Evolutionary conservation across 2,329 filamentous ascomycete genomes (phyloP).

Genomic region (Xylariaceae sp.): DNA sequence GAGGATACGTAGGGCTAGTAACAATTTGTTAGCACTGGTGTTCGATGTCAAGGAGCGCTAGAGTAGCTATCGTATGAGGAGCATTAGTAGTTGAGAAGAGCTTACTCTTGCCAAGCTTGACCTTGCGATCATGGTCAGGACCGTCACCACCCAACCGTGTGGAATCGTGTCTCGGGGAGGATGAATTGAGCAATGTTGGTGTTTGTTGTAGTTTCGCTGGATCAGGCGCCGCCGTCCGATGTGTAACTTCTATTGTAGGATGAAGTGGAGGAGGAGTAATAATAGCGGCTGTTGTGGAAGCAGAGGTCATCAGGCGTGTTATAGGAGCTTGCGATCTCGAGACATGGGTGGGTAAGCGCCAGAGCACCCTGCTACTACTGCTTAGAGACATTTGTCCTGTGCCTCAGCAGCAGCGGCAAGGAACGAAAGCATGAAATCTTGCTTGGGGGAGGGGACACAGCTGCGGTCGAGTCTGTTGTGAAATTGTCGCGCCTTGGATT

Average conservation of each 20-base stretch:
- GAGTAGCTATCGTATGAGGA: too few relatives aligned
- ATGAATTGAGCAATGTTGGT: slow-evolving; percentile 41
- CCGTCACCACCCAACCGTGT: slow-evolving; percentile 20
- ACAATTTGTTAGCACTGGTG: background rate
- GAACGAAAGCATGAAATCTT: slow-evolving; percentile 22
- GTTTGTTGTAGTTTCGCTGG: slow-evolving; percentile 18
- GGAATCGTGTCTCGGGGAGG: slow-evolving; percentile 25
- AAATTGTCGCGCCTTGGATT: background rate
- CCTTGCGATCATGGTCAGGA: slow-evolving; percentile 51
- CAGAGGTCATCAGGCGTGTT: slow-evolving; percentile 9
- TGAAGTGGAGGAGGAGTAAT: background rate
- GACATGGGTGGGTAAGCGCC: slow-evolving; percentile 26
- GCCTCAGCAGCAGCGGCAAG: slow-evolving; percentile 19
- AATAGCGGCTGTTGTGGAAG: slow-evolving; percentile 4
- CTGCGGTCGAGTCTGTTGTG: slow-evolving; percentile 1
- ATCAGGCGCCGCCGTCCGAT: too few relatives aligned
- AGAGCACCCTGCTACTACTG: slow-evolving; percentile 19
- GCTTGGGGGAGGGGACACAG: background rate
- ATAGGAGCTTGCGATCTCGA: slow-evolving; percentile 22
- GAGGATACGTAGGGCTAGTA: slow-evolving; percentile 56
- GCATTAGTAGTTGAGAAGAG: too few relatives aligned
- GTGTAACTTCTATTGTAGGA: slow-evolving; percentile 5
- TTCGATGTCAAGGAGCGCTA: background rate
- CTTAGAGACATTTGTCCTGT: slow-evolving; percentile 31
- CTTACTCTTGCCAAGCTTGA: slow-evolving; percentile 61